Conservation (phyloP, 2,329 filamentous ascomycete genomes). For the Cladosporium cucumerinum region DNA sequence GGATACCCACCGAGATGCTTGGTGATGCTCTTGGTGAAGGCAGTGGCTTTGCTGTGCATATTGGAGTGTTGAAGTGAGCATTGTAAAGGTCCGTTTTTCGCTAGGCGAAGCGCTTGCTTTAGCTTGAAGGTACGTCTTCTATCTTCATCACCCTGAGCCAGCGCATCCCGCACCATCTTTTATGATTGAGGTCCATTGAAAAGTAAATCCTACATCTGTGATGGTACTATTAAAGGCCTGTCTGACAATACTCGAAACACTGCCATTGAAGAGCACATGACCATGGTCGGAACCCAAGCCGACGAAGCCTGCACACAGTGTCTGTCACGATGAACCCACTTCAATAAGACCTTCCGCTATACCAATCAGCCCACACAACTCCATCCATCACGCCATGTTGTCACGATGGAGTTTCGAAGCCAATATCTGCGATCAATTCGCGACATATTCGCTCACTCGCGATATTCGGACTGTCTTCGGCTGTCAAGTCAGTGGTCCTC, state of each 20-base stretch:
- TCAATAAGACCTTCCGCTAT: neutral
- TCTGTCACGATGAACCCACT: neutral
- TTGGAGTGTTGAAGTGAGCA: constrained; percentile 58
- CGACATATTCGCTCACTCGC: neutral
- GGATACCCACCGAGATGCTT: constrained; percentile 64
- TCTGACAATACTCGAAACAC: neutral
- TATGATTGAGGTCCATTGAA: constrained; percentile 2
- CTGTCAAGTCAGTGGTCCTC: neutral
- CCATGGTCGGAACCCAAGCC: constrained; percentile 1
- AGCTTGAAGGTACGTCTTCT: neutral
- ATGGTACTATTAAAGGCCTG: constrained; percentile 3
- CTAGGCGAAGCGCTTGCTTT: neutral
- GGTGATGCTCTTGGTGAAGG: constrained; percentile 57
- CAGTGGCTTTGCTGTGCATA: constrained; percentile 77
- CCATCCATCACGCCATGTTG: neutral
- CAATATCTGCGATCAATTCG: neutral
- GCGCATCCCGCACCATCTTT: neutral
- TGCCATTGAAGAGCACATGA: neutral
- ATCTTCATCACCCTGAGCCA: neutral
- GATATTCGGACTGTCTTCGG: constrained; percentile 1
- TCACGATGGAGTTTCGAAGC: neutral
- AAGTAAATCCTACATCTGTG: constrained; percentile 10
- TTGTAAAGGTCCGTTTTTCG: neutral
- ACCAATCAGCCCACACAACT: neutral
- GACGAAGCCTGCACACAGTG: neutral